These are phyloP conservation scores for Onygena corvina DNA, from an alignment of 2,329 filamentous ascomycete genomes.

Conservation along the genomic window DNA sequence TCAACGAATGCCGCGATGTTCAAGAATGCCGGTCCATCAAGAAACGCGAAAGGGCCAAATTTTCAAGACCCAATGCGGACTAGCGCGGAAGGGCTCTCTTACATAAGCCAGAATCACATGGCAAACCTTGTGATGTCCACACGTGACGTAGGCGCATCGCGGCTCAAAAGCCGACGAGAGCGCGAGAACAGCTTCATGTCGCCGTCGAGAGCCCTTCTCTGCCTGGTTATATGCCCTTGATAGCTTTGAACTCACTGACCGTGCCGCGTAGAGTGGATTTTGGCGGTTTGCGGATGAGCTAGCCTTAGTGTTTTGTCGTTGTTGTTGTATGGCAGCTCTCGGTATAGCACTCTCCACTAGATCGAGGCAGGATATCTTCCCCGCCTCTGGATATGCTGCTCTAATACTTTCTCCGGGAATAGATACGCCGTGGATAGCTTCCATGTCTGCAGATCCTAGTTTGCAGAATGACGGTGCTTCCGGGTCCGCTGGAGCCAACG, in stretches of 20 bases:
- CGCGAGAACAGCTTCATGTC: no score
- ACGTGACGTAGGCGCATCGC: conserved; percentile 6
- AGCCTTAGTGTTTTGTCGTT: no score
- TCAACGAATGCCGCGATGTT: neutral
- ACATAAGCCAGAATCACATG: conserved; percentile 6
- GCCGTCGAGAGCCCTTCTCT: neutral
- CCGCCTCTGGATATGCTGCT: conserved; percentile 7
- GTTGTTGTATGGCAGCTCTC: conserved; percentile 40
- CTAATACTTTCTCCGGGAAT: conserved; percentile 19
- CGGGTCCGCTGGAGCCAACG: conserved; percentile 17
- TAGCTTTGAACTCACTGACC: neutral
- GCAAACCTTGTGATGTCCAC: conserved; percentile 1
- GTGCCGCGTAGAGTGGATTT: neutral
- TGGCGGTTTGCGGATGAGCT: neutral
- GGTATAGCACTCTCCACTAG: conserved; percentile 26
- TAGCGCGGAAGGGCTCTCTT: conserved; percentile 8
- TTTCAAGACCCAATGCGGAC: conserved; percentile 12
- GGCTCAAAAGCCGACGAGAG: conserved; percentile 1
- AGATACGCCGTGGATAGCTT: conserved; percentile 44
- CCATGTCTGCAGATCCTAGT: conserved; percentile 38
- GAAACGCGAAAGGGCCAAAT: conserved; percentile 10
- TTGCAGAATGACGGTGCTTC: conserved; percentile 28
- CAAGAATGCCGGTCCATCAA: neutral
- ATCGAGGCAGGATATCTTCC: neutral
- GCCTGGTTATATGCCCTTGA: neutral